Evolutionary conservation across 495 filamentous ascomycete genomes (phyloP).

Genomic region (Aspergillus bridgeri): DNA sequence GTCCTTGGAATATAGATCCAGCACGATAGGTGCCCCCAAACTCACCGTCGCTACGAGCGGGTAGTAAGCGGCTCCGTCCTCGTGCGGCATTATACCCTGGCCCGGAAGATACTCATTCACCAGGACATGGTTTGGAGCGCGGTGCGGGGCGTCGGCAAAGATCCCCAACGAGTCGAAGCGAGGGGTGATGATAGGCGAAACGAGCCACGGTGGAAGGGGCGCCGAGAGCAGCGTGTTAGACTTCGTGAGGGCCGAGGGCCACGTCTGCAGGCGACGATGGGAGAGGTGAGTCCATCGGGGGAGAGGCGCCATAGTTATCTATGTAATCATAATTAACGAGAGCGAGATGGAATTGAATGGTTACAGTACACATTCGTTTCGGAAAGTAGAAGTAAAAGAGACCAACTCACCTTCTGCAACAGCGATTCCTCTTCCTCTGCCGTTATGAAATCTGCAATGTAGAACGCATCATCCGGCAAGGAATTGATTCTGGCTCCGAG

Average conservation of each 20-base stretch:
- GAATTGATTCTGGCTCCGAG: slow-evolving; percentile 51
- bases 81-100: slow-evolving; percentile 94
- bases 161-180: slow-evolving; percentile 59
- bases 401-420: slow-evolving; percentile 58
- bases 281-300: slow-evolving; percentile 82
- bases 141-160: slow-evolving; percentile 70
- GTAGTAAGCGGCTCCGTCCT: slow-evolving; percentile 85
- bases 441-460: slow-evolving; percentile 84
- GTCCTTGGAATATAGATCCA: slow-evolving; percentile 71
- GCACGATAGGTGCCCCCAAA: slow-evolving; percentile 69
- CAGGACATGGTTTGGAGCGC: slow-evolving; percentile 81
- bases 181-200: slow-evolving; percentile 58
- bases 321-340: not conserved
- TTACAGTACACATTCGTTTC: too few relatives aligned
- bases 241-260: slow-evolving; percentile 72
- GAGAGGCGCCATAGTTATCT: slow-evolving; percentile 57
- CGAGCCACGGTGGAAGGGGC: slow-evolving; percentile 75
- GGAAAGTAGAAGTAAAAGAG: not conserved
- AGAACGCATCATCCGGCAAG: slow-evolving; percentile 70
- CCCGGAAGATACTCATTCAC: slow-evolving; percentile 88
- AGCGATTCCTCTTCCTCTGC: slow-evolving; percentile 68
- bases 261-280: slow-evolving; percentile 84
- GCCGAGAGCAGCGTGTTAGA: slow-evolving; percentile 71
- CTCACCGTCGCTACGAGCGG: slow-evolving; percentile 88
- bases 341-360: not conserved